A percentile compares a stretch with the other conserved stretches of the same genome.
Conservation (phyloP, 78 protist species). For the Chrysochromulina tobinii region DNA sequence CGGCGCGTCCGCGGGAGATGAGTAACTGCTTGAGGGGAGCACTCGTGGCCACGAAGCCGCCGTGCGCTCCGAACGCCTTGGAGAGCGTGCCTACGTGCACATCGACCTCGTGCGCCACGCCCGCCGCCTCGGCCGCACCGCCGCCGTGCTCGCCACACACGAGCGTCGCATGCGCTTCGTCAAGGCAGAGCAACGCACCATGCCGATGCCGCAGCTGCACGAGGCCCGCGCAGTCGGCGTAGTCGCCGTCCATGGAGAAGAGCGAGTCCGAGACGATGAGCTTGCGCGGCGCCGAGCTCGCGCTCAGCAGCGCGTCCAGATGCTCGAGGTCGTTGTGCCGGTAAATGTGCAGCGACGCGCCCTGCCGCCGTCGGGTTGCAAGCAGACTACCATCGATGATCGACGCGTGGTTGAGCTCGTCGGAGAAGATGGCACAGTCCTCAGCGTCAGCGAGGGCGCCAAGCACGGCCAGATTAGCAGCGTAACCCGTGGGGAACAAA, state of each 20-base stretch:
- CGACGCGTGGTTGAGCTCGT: constrained; percentile 45
- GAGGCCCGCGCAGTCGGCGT: neutral
- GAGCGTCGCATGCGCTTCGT: constrained; percentile 21
- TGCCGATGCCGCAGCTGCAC: neutral
- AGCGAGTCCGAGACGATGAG: constrained; percentile 12
- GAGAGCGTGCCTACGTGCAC: neutral
- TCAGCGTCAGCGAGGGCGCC: neutral
- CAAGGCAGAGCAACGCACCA: neutral
- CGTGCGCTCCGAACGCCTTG: constrained; percentile 5
- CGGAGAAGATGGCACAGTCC: constrained; percentile 28
- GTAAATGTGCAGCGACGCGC: neutral
- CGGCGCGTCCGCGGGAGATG: neutral
- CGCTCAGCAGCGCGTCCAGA: neutral
- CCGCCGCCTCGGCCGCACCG: neutral
- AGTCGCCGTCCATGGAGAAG: constrained; percentile 45
- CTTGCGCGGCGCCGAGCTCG: neutral
- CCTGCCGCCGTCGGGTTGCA: neutral
- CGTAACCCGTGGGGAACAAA: constrained; percentile 21
- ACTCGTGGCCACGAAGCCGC: neutral
- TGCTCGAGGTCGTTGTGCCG: neutral
- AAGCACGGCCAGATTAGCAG: constrained; percentile 20
- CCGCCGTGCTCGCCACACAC: neutral
- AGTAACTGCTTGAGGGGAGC: neutral
- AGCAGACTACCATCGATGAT: constrained; percentile 14
- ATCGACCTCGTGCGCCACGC: neutral